phyloP scores from a whole-genome alignment of 2,329 filamentous ascomycete genomes.

The Exophiala sp. region DNA sequence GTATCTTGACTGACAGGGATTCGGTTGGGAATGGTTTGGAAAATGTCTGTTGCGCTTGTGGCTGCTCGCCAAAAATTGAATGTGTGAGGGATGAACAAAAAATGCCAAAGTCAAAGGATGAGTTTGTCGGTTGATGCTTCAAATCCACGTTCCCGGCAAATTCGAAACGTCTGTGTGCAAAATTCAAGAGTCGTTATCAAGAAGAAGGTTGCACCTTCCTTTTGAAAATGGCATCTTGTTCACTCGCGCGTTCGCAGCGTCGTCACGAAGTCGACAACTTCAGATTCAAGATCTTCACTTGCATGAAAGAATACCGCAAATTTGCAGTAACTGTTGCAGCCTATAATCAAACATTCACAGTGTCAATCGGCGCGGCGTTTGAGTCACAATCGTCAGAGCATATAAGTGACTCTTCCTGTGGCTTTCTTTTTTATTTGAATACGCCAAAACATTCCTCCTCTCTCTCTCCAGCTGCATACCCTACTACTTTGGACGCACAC shows the following conservation, averaged over 20 bases:
- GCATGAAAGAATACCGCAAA: not conserved
- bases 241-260: not conserved
- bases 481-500: not conserved
- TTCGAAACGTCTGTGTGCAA: not conserved
- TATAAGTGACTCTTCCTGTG: not conserved
- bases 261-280: not conserved
- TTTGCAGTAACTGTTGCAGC: not conserved
- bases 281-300: not conserved
- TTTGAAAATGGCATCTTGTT: not conserved
- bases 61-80: not conserved
- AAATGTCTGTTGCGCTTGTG: not conserved
- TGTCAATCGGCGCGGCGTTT: slow-evolving; percentile 3
- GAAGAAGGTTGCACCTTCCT: slow-evolving; percentile 5
- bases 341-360: slow-evolving; percentile 7
- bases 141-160: not conserved
- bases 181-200: not conserved
- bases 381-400: not conserved
- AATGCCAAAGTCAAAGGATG: not conserved
- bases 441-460: not conserved
- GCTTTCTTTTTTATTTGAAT: not conserved
- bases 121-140: not conserved
- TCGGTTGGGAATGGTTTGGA: not conserved
- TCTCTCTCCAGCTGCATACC: not conserved
- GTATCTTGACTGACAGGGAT: not conserved
- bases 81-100: not conserved